A percentile compares a stretch with the other conserved stretches of the same genome.
Conservation (phyloP, 2,329 filamentous ascomycete genomes). For the Diaporthe sp. region DNA sequence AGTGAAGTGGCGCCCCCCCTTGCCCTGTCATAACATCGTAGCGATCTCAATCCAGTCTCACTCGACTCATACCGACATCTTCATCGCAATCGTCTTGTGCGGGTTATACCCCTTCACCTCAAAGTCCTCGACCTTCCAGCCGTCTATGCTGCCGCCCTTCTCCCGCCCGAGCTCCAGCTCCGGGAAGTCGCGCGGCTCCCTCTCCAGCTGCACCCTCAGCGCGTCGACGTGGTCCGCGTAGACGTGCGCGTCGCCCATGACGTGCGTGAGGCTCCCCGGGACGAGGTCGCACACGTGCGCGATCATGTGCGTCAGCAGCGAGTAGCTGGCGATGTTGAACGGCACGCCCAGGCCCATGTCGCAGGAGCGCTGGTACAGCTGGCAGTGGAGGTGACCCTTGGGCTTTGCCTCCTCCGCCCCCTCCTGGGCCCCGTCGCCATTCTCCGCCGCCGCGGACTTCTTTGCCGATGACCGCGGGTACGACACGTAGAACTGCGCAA, state of each 20-base stretch:
- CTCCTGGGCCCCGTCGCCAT: conserved; percentile 37
- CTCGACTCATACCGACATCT: conserved; percentile 84
- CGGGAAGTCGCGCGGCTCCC: conserved; percentile 86
- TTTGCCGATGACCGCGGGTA: conserved; percentile 62
- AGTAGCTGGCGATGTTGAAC: conserved; percentile 97
- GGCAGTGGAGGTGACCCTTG: conserved; percentile 82
- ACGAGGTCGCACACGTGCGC: conserved; percentile 86
- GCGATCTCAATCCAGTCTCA: neutral
- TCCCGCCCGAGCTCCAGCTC: conserved; percentile 77
- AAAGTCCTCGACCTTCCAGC: conserved; percentile 91
- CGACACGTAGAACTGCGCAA: conserved; percentile 94
- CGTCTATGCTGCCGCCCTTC: conserved; percentile 82
- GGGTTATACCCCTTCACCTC: conserved; percentile 89
- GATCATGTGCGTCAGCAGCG: conserved; percentile 93
- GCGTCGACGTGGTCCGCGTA: conserved; percentile 95
- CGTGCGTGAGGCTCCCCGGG: conserved; percentile 89
- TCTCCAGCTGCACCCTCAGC: conserved; percentile 79
- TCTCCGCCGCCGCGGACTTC: neutral
- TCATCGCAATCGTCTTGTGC: conserved; percentile 94
- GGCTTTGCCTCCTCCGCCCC: conserved; percentile 44
- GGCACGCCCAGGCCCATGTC: conserved; percentile 98
- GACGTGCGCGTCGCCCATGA: conserved; percentile 98
- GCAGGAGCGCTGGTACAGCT: conserved; percentile 92
- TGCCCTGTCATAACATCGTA: neutral
- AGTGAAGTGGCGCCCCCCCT: neutral